Conservation (phyloP, 1,284 basidiomycete species). For the Naganishia sp. region DNA sequence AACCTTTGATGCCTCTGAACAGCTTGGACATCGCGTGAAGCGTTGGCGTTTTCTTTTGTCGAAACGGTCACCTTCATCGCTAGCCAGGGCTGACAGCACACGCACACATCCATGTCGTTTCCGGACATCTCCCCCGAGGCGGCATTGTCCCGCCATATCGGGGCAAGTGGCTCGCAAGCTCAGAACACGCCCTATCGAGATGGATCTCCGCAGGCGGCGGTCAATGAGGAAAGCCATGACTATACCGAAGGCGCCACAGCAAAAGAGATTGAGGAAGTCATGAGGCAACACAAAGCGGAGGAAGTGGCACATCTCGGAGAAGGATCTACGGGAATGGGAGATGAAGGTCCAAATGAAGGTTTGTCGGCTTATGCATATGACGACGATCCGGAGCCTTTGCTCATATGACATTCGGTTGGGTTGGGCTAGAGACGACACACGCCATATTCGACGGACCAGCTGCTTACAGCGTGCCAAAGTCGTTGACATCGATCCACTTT, state of each 20-base stretch:
- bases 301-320: conserved; percentile 26
- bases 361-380: neutral
- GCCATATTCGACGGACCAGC: conserved; percentile 35
- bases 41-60: no score
- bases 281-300: conserved; percentile 29
- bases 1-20: no score
- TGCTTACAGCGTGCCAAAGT: conserved; percentile 39
- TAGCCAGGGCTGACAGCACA: no score
- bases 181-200: conserved; percentile 13
- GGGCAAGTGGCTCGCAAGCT: neutral
- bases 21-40: no score
- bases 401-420: neutral
- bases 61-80: no score
- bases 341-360: conserved; percentile 22
- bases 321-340: conserved; percentile 21
- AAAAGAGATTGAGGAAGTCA: conserved; percentile 29
- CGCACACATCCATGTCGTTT: conserved; percentile 21
- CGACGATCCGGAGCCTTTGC: neutral
- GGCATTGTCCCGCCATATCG: conserved; percentile 16
- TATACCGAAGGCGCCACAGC: conserved; percentile 36
- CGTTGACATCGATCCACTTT: conserved; percentile 38
- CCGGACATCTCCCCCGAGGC: conserved; percentile 29
- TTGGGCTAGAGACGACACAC: conserved; percentile 21
- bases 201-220: conserved; percentile 1
- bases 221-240: conserved; percentile 33